These are phyloP conservation scores for Gastrodia elata DNA, from an alignment of 106 monocot species.

Conservation along the genomic window DNA sequence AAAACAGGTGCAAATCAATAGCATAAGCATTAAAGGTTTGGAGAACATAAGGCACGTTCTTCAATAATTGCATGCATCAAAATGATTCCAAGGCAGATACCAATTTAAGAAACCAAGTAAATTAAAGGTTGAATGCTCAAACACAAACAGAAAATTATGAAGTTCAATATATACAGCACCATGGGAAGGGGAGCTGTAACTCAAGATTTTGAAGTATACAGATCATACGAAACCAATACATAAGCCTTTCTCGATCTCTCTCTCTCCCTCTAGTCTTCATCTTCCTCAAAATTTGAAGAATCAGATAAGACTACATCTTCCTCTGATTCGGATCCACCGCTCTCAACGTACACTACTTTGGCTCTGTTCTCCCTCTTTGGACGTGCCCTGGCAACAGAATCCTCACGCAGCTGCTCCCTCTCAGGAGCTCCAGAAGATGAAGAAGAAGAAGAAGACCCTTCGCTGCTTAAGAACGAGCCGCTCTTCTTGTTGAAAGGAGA, in stretches of 20 bases:
- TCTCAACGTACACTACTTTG: slow-evolving; percentile 18
- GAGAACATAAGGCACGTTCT: no score
- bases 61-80: no score
- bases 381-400: slow-evolving; percentile 9
- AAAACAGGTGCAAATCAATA: no score
- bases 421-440: slow-evolving; percentile 8
- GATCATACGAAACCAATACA: background rate
- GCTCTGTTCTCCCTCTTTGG: slow-evolving; percentile 32
- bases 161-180: no score
- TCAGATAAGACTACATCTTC: slow-evolving; percentile 16
- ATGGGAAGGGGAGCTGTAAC: no score
- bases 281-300: slow-evolving; percentile 39
- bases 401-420: background rate
- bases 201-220: no score
- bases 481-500: slow-evolving; percentile 98
- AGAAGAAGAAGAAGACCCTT: background rate
- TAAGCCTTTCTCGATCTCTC: background rate
- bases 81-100: no score
- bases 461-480: slow-evolving; percentile 28
- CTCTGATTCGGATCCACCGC: background rate
- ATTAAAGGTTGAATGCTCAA: no score
- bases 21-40: no score
- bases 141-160: no score
- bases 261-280: slow-evolving; percentile 15
- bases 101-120: no score